Conservation (phyloP, 768 basidiomycete genomes). For the Chalciporus pseudorubinellus region DNA sequence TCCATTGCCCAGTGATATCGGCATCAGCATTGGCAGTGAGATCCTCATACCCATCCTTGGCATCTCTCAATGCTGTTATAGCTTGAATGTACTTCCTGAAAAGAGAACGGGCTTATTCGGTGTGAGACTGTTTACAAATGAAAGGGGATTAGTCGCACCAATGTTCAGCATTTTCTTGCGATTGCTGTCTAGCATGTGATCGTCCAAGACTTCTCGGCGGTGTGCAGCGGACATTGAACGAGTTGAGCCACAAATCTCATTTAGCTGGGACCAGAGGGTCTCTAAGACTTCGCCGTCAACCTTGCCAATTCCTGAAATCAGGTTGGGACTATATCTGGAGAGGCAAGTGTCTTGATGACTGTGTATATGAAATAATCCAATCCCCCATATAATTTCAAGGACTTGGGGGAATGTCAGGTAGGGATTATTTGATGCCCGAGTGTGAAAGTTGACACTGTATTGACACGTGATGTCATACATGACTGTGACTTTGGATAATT, state of each 20-base stretch:
- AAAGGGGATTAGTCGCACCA: slow-evolving; percentile 5
- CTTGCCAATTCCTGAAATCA: slow-evolving; percentile 23
- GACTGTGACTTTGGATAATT: neutral
- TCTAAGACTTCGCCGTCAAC: slow-evolving; percentile 33
- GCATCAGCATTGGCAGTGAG: neutral
- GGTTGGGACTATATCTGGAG: slow-evolving; percentile 21
- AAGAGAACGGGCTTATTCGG: neutral
- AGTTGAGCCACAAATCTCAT: slow-evolving; percentile 15
- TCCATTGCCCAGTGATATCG: neutral
- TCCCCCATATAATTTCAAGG: slow-evolving; percentile 1
- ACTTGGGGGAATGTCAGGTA: neutral
- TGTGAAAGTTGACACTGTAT: slow-evolving; percentile 2
- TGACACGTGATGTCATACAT: slow-evolving; percentile 19
- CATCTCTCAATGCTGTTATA: neutral
- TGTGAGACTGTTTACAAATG: neutral
- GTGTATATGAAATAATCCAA: slow-evolving; percentile 26
- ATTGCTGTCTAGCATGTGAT: slow-evolving; percentile 33
- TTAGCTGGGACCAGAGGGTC: slow-evolving; percentile 29
- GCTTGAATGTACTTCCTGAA: neutral
- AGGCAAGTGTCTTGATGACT: slow-evolving; percentile 26
- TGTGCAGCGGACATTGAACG: neutral
- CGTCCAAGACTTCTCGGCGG: slow-evolving; percentile 26
- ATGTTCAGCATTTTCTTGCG: slow-evolving; percentile 30
- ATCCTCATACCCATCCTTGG: neutral
- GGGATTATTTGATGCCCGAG: neutral